Base-by-base conservation (phyloP, 2,329 filamentous ascomycete species). In the Stachybotrys chlorohalonatus region DNA sequence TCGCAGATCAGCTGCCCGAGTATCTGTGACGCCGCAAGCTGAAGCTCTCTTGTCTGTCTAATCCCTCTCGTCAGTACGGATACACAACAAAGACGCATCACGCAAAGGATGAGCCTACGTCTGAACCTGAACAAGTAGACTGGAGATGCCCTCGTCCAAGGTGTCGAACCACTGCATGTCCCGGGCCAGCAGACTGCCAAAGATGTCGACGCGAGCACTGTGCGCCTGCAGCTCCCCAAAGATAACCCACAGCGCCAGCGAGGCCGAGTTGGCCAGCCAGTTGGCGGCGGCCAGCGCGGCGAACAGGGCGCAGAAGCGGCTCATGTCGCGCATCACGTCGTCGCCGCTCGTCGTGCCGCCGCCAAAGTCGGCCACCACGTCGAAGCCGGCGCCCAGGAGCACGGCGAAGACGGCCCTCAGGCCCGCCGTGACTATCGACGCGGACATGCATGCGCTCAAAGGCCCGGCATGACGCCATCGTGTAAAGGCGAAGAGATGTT, bases 121-220 rank as follows among this genome's bases (percentile, higher is more conserved):
- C 68, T 95, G 87, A 36, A 91, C 76, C 53, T 84, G 78, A 15
- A 85, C 80, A 16, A 95, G 73, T 47, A 94, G 76, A 16, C 89
- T 85, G 1, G 82, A 80, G 16, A 89, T 78, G 0, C 92, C 93
- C 54, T 89, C 83, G 45, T 81, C 75, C 52, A 85, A 79, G 16
- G 77, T 74, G 66, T 96, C 91, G 64, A 89, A 96, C 91, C 92
- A 97, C 49, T 79, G 77, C 65, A 94, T 82, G 11, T 93, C 83
- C 64, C 86, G 90, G 6, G 74, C 70, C n/a, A 95, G 66, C 42
- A 97, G 72, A 2, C 80, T 80, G 1, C 73, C 62, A 64, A 96
- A 96, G 3, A 94, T 70, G 6, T 71, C 73, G 15, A 78, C 73
- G 6, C 90, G 81, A 7, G 84, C 84, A 50, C 71, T 81, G 36